Percentiles rank a stretch among this genome's conserved stretches.
Conservation (phyloP, 768 basidiomycete genomes). For the Termitomyces sp. region DNA sequence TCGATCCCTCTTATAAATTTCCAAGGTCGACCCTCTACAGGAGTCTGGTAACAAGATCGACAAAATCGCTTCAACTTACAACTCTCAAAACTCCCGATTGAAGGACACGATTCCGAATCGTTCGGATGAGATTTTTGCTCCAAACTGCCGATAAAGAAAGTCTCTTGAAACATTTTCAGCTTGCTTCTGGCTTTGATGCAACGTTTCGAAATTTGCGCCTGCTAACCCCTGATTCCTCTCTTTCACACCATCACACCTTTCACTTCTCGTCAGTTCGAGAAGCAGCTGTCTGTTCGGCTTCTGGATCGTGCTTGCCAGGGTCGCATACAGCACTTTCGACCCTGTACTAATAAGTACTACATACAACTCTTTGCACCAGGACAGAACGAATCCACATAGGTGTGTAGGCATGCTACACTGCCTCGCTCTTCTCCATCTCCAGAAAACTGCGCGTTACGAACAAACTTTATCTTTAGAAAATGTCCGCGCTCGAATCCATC, state of each 20-base stretch:
- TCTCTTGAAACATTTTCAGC: neutral
- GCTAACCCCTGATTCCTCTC: neutral
- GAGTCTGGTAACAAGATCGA: conserved; percentile 6
- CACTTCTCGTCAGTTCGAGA: neutral
- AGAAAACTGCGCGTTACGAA: no score
- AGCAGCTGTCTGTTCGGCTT: neutral
- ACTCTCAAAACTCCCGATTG: no score
- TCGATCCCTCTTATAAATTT: conserved; percentile 3
- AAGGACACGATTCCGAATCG: neutral
- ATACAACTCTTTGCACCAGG: neutral
- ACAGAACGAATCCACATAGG: no score
- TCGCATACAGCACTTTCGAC: neutral
- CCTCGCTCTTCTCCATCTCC: no score
- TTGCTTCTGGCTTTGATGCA: neutral
- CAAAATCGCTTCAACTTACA: neutral
- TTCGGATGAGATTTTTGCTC: neutral
- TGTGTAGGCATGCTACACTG: no score
- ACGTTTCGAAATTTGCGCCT: neutral
- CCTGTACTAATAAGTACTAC: neutral
- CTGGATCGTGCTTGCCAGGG: neutral
- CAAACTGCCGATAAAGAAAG: neutral
- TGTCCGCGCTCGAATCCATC: no score
- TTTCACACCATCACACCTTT: neutral
- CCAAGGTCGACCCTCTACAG: conserved; percentile 6
- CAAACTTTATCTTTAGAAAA: no score